Evolutionary conservation across 768 basidiomycete species (phyloP).

Genomic region (Termitomyces sp.): DNA sequence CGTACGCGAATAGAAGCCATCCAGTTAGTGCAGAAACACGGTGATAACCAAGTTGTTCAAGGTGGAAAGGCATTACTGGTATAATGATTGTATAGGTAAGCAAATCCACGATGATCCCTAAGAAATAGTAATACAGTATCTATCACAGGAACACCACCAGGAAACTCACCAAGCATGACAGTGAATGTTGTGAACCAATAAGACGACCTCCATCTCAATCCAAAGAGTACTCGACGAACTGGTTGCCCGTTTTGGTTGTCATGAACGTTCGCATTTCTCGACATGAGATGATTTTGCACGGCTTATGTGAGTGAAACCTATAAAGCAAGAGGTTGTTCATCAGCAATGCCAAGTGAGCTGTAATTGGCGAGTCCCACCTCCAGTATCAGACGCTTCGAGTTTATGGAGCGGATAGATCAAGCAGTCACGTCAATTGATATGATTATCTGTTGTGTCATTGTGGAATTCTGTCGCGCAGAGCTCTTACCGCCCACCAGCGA

Average conservation of each 20-base stretch:
- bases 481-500: no score
- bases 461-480: background rate
- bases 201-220: conserved; percentile 54
- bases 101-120: conserved; percentile 45
- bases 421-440: background rate
- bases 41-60: conserved; percentile 41
- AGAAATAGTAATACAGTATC: background rate
- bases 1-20: conserved; percentile 59
- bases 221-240: conserved; percentile 28
- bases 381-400: background rate
- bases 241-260: background rate
- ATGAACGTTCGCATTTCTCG: background rate
- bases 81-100: conserved; percentile 60
- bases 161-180: conserved; percentile 43
- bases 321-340: background rate
- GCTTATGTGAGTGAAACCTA: background rate
- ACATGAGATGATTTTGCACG: background rate
- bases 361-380: background rate
- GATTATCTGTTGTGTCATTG: background rate
- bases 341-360: background rate
- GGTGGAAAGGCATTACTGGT: conserved; percentile 60
- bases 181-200: conserved; percentile 50
- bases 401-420: background rate
- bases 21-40: conserved; percentile 47
- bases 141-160: background rate